Base-by-base conservation (phyloP, 106 monocot genomes). In the Alisma plantagoaquatica region DNA sequence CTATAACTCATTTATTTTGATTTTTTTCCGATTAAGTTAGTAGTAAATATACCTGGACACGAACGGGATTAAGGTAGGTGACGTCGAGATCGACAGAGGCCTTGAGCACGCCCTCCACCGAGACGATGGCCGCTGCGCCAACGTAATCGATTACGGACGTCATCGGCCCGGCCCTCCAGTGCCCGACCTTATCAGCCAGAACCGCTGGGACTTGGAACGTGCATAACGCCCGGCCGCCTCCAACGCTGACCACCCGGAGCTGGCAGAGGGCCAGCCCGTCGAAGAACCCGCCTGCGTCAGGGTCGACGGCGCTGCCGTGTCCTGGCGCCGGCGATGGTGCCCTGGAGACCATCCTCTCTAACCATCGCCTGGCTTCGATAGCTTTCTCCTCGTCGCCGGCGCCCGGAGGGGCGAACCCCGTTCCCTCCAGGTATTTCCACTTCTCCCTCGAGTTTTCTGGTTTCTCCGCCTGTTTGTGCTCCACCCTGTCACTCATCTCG, bases 121-220 rank as follows among this genome's bases (percentile, higher is more conserved):
- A 25, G 11, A 23, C 0, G 18, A 51, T 51, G 10, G 51, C 7
- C 22, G 51, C 16, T 26, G 24, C 24, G 25, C 24, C 51, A 22
- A 51, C 51, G 51, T 25, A 22, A 26, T 51, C 51, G 51, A 51
- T 51, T 11, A 51, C 11, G 9, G 51, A 11, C 18, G 24, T 10
- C 23, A 51, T 27, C 51, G 51, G 25, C 51, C 51, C 51, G 10
- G 51, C 51, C 18, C 10, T 8, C 51, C 51, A 51, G 23, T 51
- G 23, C 51, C 51, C 51, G 2, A 25, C 23, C 25, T 27, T 26
- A 25, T 51, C 51, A 17, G 45, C n/a, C 45, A 46, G 45, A 18
- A 11, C 4, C 4, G 7, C 4, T 9, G 45, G 45, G 45, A 46
- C 45, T 46, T 46, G 11, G 45, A 46, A 46, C 16, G 45, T 46